Conservation (phyloP, 345 rosid species). For the Dovyalis caffra region DNA sequence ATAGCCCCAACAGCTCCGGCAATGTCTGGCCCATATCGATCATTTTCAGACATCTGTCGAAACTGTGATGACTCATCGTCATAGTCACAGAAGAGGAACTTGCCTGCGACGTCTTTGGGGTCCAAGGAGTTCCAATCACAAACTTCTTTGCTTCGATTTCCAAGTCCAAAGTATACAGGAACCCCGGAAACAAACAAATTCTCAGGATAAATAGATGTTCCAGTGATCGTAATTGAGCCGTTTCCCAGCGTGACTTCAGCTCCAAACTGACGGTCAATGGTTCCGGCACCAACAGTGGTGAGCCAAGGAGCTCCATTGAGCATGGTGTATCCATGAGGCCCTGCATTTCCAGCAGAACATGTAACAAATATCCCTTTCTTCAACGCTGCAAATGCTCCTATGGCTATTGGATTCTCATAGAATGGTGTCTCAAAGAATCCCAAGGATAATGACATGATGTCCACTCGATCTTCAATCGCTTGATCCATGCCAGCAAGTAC, state of each 20-base stretch:
- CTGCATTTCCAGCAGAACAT: slow-evolving; percentile 46
- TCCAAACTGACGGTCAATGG: slow-evolving; percentile 31
- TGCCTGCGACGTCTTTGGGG: slow-evolving; percentile 35
- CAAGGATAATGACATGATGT: slow-evolving; percentile 41
- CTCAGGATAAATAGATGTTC: slow-evolving; percentile 39
- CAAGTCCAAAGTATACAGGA: slow-evolving; percentile 40
- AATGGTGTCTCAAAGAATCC: slow-evolving; percentile 39
- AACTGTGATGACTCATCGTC: neutral
- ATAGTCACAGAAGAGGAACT: slow-evolving; percentile 39
- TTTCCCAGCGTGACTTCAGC: slow-evolving; percentile 31
- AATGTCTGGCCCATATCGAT: slow-evolving; percentile 10
- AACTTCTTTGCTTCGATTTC: slow-evolving; percentile 41
- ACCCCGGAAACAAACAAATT: slow-evolving; percentile 29
- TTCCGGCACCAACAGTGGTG: slow-evolving; percentile 42
- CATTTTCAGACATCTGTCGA: slow-evolving; percentile 12
- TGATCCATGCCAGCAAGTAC: slow-evolving; percentile 54
- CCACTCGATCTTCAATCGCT: slow-evolving; percentile 52
- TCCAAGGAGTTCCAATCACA: slow-evolving; percentile 28
- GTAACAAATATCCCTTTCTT: slow-evolving; percentile 50
- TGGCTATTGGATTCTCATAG: slow-evolving; percentile 43
- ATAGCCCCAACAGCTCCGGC: slow-evolving; percentile 41
- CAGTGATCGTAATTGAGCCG: slow-evolving; percentile 13
- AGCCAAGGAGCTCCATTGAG: slow-evolving; percentile 47
- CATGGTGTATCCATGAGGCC: slow-evolving; percentile 42
- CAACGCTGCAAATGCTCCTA: slow-evolving; percentile 56